Conservation (phyloP, 768 basidiomycete genomes). For the Cyathus striatus region DNA sequence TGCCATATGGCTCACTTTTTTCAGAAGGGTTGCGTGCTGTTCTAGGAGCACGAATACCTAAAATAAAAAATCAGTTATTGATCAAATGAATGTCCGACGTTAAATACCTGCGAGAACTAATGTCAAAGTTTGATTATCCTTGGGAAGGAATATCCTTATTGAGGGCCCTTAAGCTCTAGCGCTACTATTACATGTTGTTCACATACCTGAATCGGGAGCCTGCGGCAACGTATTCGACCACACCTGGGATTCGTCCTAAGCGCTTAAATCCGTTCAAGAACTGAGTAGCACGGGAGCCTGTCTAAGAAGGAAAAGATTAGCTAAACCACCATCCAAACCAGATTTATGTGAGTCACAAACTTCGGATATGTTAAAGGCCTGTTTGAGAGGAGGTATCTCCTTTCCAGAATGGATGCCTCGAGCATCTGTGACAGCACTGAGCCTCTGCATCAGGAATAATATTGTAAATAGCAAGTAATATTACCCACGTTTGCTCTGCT, state of each 20-base stretch:
- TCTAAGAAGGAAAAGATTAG: slow-evolving; percentile 29
- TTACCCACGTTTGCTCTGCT: slow-evolving; percentile 82
- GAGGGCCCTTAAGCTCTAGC: too few species aligned
- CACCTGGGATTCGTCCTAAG: slow-evolving; percentile 71
- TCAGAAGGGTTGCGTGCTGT: slow-evolving; percentile 77
- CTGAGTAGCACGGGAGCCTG: slow-evolving; percentile 68
- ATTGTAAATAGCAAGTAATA: not conserved
- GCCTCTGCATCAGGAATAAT: not conserved
- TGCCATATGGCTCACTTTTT: slow-evolving; percentile 85
- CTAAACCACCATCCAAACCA: not conserved
- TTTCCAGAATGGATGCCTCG: slow-evolving; percentile 93
- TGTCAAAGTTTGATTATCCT: slow-evolving; percentile 91
- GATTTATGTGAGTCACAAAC: too few species aligned
- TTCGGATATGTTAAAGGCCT: slow-evolving; percentile 90
- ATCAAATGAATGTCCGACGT: slow-evolving; percentile 1
- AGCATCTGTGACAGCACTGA: slow-evolving; percentile 69
- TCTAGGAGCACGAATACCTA: slow-evolving; percentile 88
- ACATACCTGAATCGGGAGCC: slow-evolving; percentile 92
- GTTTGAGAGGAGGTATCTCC: slow-evolving; percentile 73
- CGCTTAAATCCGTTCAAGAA: slow-evolving; percentile 93
- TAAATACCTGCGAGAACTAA: slow-evolving; percentile 78
- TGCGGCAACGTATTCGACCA: slow-evolving; percentile 91
- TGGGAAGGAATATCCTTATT: slow-evolving; percentile 79
- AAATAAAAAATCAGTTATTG: slow-evolving; percentile 1
- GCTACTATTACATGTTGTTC: too few species aligned